Evolutionary conservation across 1,284 basidiomycete genomes (phyloP), one percentile per base, ranked within the genome.

Genomic region (Sporisorium exsertum): DNA sequence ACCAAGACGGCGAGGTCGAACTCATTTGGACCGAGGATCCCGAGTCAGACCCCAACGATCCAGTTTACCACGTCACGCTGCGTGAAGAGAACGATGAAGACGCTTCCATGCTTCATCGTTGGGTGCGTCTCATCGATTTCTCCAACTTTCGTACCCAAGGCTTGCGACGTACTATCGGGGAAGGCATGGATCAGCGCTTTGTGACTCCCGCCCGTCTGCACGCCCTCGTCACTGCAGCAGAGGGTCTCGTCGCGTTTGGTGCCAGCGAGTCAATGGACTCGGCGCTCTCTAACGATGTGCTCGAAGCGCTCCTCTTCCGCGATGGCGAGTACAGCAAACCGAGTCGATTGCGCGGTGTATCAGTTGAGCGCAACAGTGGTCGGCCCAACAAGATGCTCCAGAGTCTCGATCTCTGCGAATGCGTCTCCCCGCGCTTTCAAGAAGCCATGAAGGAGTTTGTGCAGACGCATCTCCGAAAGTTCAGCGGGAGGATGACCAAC

Each of bases 121-220:
- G 72, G 64, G 76, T 83, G 32, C 81, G 84, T 35, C 59, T 85
- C 35, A 60, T 85, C 42, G 83, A 84, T 81, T 97, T 97, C 83
- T 94, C 94, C 80, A 92, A 94, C 83, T 97, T 96, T 87, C 91
- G 94, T 35, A 95, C 95, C 22, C 94, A 96, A 70, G 95, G 95
- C 0, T 93, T 97, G 90, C 90, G 94, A 56, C 91, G 96, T 22
- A 94, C 93, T 0, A 91, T 97, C 20, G 94, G 93, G 37, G 94
- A 97, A 86, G 93, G 94, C 58, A 90, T 94, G 32, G 91, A 91
- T 68, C 91, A 91, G 72, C 92, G 95, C 16, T 99, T 96, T 82
- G 95, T 98, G 29, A 99, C 96, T 0, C 92, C 93, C 0, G 91
- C 92, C 60, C 90, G 95, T 53, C 89, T 99, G 6, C 69, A 86